These are phyloP conservation scores for Cunninghamia lanceolata DNA, from an alignment of 75 land plant genomes.

Conservation along the genomic window DNA sequence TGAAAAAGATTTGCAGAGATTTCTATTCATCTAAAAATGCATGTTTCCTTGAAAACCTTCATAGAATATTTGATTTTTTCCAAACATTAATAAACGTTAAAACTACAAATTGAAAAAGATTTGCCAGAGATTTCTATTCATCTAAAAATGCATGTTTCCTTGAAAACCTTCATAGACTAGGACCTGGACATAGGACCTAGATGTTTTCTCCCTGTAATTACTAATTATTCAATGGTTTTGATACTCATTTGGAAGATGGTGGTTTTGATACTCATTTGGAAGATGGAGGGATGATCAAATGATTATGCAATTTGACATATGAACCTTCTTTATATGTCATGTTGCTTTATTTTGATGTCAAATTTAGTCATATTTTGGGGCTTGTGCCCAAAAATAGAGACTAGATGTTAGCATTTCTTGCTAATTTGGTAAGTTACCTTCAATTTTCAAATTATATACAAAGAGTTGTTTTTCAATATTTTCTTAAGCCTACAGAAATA, in stretches of 20 bases:
- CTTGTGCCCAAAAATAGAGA: background rate
- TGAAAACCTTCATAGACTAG: background rate
- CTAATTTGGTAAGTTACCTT: no score
- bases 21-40: no score
- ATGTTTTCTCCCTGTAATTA: no score
- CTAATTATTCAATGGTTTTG: no score
- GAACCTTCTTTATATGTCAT: background rate
- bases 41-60: no score
- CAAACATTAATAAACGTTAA: background rate
- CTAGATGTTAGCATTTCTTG: background rate
- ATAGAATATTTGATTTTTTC: no score
- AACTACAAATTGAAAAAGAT: background rate
- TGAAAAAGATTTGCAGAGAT: no score
- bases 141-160: background rate
- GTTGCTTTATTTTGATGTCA: background rate
- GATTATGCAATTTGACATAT: no score
- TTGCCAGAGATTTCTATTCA: background rate
- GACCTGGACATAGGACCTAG: background rate
- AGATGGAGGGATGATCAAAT: background rate
- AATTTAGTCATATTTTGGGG: background rate
- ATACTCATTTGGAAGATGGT: no score
- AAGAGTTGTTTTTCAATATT: no score
- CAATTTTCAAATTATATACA: no score
- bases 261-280: background rate
- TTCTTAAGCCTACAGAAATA: no score